A percentile compares a stretch with the other conserved stretches of the same genome.
phyloP scores from a whole-genome alignment of 2,329 filamentous ascomycete genomes.

The Colletotrichum limetticola region DNA sequence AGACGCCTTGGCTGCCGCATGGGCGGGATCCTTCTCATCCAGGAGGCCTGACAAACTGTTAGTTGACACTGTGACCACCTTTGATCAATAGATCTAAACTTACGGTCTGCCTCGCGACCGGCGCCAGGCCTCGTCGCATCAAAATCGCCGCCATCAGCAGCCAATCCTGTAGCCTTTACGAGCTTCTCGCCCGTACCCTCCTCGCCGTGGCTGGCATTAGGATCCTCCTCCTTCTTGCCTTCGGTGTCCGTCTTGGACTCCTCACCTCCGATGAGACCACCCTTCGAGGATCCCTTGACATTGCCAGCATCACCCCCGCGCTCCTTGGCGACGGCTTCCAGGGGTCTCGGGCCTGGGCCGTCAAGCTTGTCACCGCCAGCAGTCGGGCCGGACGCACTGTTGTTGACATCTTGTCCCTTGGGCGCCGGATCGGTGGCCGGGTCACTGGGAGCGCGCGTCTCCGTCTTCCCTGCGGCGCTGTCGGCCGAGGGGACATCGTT shows the following conservation, averaged over 20 bases:
- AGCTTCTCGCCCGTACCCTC: slow-evolving; percentile 66
- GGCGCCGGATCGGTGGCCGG: slow-evolving; percentile 46
- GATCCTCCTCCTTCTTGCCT: slow-evolving; percentile 36
- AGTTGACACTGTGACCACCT: slow-evolving; percentile 16
- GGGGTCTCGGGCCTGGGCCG: slow-evolving; percentile 55
- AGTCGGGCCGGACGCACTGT: slow-evolving; percentile 45
- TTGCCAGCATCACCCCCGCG: slow-evolving; percentile 47
- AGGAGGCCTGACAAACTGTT: slow-evolving; percentile 57
- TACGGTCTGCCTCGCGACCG: slow-evolving; percentile 74
- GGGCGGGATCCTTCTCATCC: slow-evolving; percentile 56
- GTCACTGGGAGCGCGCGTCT: slow-evolving; percentile 51
- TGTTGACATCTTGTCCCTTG: slow-evolving; percentile 48
- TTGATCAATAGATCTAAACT: slow-evolving; percentile 38
- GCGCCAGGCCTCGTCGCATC: slow-evolving; percentile 73
- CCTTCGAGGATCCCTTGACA: slow-evolving; percentile 17
- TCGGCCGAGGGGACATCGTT: slow-evolving; percentile 33
- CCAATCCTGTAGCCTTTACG: slow-evolving; percentile 67
- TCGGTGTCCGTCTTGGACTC: slow-evolving; percentile 27
- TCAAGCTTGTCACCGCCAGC: slow-evolving; percentile 48
- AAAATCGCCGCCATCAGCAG: slow-evolving; percentile 75
- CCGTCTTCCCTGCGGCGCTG: slow-evolving; percentile 47
- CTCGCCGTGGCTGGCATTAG: slow-evolving; percentile 35
- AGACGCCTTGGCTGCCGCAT: slow-evolving; percentile 24
- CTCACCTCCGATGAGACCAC: slow-evolving; percentile 22
- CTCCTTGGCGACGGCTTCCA: slow-evolving; percentile 49